Evolutionary conservation across 495 filamentous ascomycete species (phyloP).

Genomic region (Neurospora sp.): DNA sequence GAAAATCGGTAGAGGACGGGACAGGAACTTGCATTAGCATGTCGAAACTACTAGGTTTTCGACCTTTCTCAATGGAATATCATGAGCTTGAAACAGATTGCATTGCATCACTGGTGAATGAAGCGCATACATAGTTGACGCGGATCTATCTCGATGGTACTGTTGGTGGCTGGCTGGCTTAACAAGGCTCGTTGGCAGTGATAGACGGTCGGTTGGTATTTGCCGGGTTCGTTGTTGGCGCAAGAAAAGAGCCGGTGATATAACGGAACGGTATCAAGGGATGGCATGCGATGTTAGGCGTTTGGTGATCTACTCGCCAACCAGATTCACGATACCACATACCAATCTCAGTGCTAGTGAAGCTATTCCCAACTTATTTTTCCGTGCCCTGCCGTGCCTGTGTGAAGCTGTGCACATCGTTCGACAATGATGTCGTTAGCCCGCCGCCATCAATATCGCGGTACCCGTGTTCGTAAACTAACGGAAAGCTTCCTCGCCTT

Average conservation of each 20-base stretch:
- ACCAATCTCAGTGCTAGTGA: not conserved
- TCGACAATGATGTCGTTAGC: not conserved
- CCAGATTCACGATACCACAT: not conserved
- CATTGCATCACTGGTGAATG: not conserved
- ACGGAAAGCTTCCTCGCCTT: not conserved
- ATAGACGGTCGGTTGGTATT: not conserved
- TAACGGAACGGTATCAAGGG: not conserved
- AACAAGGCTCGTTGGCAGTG: not conserved
- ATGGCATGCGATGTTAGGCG: not conserved
- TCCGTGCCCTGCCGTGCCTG: not conserved
- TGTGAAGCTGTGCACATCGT: not conserved
- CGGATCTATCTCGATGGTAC: not conserved
- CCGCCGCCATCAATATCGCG: not conserved
- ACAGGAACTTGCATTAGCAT: not conserved
- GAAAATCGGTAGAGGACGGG: not conserved
- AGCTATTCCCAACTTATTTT: not conserved
- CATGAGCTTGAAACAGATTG: not conserved
- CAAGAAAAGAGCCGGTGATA: not conserved
- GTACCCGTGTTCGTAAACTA: not conserved
- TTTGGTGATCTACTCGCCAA: not conserved
- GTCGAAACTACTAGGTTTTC: not conserved
- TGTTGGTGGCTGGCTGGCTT: not conserved
- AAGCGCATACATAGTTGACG: not conserved
- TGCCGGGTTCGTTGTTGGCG: not conserved
- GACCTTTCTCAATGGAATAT: not conserved